Evolutionary conservation across 2,329 filamentous ascomycete genomes (phyloP).

Genomic region (Fusarium robinianum): DNA sequence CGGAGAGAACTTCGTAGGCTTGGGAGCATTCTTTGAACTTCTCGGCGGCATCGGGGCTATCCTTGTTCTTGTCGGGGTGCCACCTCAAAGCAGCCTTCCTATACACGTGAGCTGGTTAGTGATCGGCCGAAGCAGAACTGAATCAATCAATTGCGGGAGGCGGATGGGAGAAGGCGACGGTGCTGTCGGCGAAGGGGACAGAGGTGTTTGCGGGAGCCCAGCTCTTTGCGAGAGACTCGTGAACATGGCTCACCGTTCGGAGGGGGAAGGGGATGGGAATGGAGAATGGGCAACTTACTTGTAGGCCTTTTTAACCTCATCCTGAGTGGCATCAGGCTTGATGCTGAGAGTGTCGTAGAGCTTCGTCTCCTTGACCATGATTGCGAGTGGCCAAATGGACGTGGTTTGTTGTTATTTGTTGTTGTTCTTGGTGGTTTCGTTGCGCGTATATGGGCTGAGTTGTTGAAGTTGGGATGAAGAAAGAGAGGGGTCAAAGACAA

Average conservation of each 20-base stretch:
- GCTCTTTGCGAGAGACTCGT: no score
- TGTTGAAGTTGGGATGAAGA: no score
- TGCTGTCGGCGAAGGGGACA: no score
- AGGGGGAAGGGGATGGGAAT: slow-evolving; percentile 2
- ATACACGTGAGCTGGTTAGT: slow-evolving; percentile 44
- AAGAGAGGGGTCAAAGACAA: no score
- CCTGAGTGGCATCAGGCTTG: slow-evolving; percentile 79
- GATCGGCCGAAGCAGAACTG: not conserved
- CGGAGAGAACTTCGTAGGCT: slow-evolving; percentile 96
- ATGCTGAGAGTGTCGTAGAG: slow-evolving; percentile 87
- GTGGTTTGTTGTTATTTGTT: slow-evolving; percentile 3
- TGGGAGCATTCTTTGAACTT: slow-evolving; percentile 99
- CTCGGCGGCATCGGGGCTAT: slow-evolving; percentile 81
- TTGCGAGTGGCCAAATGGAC: slow-evolving; percentile 39
- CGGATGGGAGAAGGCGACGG: not conserved
- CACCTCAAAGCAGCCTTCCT: slow-evolving; percentile 88
- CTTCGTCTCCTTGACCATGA: slow-evolving; percentile 93
- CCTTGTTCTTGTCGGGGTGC: slow-evolving; percentile 98
- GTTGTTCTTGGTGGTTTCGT: not conserved
- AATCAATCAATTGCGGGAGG: slow-evolving; percentile 3
- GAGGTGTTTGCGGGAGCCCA: no score
- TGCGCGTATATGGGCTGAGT: not conserved
- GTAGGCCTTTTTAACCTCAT: slow-evolving; percentile 97
- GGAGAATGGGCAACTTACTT: slow-evolving; percentile 59
- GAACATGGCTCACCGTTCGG: slow-evolving; percentile 1